Base-by-base conservation (phyloP, 2,329 filamentous ascomycete genomes). In the Chaetomium globosum region DNA sequence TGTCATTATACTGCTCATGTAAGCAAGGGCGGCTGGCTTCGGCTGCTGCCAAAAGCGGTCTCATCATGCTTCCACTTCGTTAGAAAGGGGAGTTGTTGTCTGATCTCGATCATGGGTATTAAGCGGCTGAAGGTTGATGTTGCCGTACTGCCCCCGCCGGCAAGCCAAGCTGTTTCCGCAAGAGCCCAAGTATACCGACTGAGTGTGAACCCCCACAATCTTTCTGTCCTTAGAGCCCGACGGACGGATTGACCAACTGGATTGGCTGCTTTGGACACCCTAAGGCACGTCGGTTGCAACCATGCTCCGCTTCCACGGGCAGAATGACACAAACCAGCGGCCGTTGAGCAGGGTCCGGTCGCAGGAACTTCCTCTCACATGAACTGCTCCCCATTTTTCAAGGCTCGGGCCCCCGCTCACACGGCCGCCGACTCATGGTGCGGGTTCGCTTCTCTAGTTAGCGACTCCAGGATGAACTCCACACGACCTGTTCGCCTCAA, bases 281-380 rank as follows among this genome's bases (percentile, higher is more conserved):
- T 46, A 61, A 60, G 54, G 57, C 56, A n/a, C 12, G 31, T 46
- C 21, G 51, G 43, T 57, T 68, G 68, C 64, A 60, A 61, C 68
- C 64, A 68, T 63, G 59, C 68, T 68, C 61, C 55, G 60, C 51
- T 67, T 65, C 64, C 52, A 43, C 54, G 46, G 26, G 8, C 19
- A 53, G 26, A 21, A 57, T 59, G n/a, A 36, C 59, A 59, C 39
- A 43, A n/a, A 33, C 48, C 28, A 52, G 53, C 30, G n/a, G 61
- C 33, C 58, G 52, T 53, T 67, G 43, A 59, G 39, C 56, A 61
- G 52, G 51, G 62, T 56, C 64, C 10, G 59, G 65, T 63, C 65
- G 70, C 71, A 72, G 69, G 64, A 69, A 54, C 46, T 43, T 57
- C 9, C 43, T 69, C 70, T 72, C 68, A 71, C 70, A 72, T 72